These are phyloP conservation scores for Microdochium nivale DNA, from an alignment of 2,329 filamentous ascomycete genomes.

Conservation along the genomic window DNA sequence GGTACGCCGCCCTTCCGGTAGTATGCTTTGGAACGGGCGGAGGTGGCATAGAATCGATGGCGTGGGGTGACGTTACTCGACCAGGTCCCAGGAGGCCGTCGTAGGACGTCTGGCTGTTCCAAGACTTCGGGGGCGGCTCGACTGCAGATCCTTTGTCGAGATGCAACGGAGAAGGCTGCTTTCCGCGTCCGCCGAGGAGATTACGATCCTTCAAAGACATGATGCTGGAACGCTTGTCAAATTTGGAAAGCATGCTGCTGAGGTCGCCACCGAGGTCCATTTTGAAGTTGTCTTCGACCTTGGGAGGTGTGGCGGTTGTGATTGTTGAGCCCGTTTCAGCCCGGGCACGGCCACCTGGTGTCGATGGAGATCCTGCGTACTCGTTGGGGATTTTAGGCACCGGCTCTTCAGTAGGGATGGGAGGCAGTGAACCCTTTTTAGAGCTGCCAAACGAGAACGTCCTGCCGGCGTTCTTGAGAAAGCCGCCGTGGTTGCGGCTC, in stretches of 20 bases:
- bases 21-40: background rate
- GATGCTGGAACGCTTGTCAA: conserved; percentile 45
- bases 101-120: conserved; percentile 41
- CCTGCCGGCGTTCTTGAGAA: conserved; percentile 46
- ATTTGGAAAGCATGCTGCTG: conserved; percentile 44
- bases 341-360: conserved; percentile 27
- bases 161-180: conserved; percentile 37
- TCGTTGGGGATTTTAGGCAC: conserved; percentile 25
- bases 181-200: conserved; percentile 35
- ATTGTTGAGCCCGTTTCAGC: conserved; percentile 46
- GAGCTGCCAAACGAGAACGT: conserved; percentile 52
- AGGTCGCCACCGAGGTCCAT: conserved; percentile 51
- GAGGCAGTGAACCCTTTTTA: conserved; percentile 35
- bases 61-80: background rate
- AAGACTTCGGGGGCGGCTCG: conserved; percentile 40
- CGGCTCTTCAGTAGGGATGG: conserved; percentile 26
- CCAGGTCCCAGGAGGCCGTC: conserved; percentile 33
- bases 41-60: conserved; percentile 13
- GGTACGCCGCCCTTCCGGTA: background rate
- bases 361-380: conserved; percentile 14
- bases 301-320: conserved; percentile 43
- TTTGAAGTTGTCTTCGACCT: conserved; percentile 34
- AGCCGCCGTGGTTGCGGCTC: conserved; percentile 35
- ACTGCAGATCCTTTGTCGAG: conserved; percentile 35
- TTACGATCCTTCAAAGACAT: conserved; percentile 33